Percentiles rank a stretch among this genome's conserved stretches.
phyloP scores from a whole-genome alignment of 1,284 basidiomycete genomes.

The Cyathus pygmaeus region DNA sequence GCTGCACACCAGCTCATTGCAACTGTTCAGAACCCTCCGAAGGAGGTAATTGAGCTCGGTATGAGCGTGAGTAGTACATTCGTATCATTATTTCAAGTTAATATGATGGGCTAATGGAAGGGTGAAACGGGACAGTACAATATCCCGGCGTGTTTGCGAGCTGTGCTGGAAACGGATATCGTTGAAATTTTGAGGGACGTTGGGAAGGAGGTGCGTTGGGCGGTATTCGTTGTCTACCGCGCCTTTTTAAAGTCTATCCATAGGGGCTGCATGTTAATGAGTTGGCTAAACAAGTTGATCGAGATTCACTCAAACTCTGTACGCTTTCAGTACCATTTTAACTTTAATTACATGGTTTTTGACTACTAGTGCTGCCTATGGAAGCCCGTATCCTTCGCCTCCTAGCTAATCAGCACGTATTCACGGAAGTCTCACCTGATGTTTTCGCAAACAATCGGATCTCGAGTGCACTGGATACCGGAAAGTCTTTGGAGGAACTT shows the following conservation, averaged over 20 bases:
- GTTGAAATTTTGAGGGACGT: conserved; percentile 1
- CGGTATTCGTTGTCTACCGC: neutral
- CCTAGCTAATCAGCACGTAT: conserved; percentile 27
- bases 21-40: neutral
- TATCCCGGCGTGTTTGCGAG: neutral
- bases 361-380: neutral
- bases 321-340: neutral
- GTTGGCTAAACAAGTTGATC: neutral
- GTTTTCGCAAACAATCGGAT: conserved; percentile 22
- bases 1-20: neutral
- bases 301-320: neutral
- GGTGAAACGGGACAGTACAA: neutral
- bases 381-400: conserved; percentile 23
- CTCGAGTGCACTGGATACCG: neutral
- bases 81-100: neutral
- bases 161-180: neutral
- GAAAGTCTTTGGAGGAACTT: neutral
- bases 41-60: neutral
- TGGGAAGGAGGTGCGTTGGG: neutral
- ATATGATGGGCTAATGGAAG: neutral
- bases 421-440: conserved; percentile 22
- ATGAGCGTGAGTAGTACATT: neutral
- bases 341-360: too few relatives aligned
- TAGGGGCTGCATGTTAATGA: neutral
- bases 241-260: neutral